Evolutionary conservation across 768 basidiomycete species (phyloP).

Genomic region (Myochromella boudieri): DNA sequence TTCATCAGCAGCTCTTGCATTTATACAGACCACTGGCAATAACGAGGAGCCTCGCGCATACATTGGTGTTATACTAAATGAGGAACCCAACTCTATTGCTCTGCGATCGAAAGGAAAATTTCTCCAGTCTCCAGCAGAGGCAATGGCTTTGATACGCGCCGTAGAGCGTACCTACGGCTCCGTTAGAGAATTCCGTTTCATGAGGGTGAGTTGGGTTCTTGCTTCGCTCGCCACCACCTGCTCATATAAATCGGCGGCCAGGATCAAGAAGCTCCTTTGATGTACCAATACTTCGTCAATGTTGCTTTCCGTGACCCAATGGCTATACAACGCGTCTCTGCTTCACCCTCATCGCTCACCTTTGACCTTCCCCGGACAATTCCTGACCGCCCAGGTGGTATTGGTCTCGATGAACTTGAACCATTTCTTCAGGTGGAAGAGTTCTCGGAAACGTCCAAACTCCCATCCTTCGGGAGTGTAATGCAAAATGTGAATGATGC

Average conservation of each 20-base stretch:
- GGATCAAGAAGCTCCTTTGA: conserved; percentile 47
- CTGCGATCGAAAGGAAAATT: conserved; percentile 33
- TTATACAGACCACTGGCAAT: neutral
- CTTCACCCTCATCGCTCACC: conserved; percentile 22
- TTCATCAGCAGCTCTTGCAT: neutral
- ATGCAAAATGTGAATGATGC: conserved; percentile 5
- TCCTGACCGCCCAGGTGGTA: conserved; percentile 25
- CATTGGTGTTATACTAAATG: too few relatives aligned
- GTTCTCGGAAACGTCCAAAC: conserved; percentile 2
- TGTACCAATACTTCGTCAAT: conserved; percentile 42
- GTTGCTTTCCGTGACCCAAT: conserved; percentile 46
- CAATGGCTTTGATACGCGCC: conserved; percentile 49
- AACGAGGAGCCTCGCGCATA: too few relatives aligned
- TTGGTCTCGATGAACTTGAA: conserved; percentile 37
- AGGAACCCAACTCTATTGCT: conserved; percentile 27
- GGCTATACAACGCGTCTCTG: conserved; percentile 37
- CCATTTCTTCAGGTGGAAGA: conserved; percentile 17
- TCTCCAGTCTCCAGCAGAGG: conserved; percentile 44
- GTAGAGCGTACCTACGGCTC: conserved; percentile 57
- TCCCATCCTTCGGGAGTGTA: conserved; percentile 6
- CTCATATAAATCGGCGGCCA: conserved; percentile 17
- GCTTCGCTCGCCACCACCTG: too few relatives aligned
- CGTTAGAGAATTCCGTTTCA: conserved; percentile 41
- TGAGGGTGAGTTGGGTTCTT: conserved; percentile 35
- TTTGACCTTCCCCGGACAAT: conserved; percentile 23